phyloP scores from a whole-genome alignment of 2,329 filamentous ascomycete species.

The Cadophora malorum region DNA sequence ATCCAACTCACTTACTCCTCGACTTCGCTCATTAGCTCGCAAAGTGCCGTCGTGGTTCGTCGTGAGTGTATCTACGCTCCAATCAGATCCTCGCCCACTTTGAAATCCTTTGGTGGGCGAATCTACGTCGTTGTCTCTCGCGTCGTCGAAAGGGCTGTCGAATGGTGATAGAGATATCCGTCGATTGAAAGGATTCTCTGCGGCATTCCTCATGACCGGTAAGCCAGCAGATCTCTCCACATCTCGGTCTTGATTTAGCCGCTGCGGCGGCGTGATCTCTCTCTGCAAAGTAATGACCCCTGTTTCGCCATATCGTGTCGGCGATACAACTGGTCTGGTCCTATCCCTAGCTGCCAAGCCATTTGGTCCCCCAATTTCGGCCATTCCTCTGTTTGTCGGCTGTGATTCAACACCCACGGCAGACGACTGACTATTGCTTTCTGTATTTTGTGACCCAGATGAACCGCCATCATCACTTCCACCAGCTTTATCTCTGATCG shows the following conservation, averaged over 20 bases:
- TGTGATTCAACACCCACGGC: background rate
- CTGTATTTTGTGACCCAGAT: background rate
- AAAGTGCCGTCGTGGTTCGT: background rate
- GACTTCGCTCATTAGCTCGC: background rate
- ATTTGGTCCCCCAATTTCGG: background rate
- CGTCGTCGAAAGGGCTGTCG: background rate
- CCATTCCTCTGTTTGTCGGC: background rate
- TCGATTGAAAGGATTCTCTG: background rate
- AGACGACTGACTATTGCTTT: background rate
- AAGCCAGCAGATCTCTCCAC: background rate
- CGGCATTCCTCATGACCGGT: background rate
- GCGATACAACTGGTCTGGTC: background rate
- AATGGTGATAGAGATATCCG: background rate
- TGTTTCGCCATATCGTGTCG: background rate
- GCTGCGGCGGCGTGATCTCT: background rate
- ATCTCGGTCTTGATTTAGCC: background rate
- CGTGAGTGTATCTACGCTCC: constrained; percentile 1
- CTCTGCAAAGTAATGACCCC: background rate
- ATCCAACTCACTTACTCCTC: background rate
- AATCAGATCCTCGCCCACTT: constrained; percentile 1
- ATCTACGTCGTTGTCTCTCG: background rate
- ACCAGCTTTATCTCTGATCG: background rate
- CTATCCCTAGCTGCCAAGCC: background rate
- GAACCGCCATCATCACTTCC: background rate
- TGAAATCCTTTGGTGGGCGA: background rate